Evolutionary conservation across 1,284 basidiomycete genomes (phyloP).

Genomic region (Tylopilus sp.): DNA sequence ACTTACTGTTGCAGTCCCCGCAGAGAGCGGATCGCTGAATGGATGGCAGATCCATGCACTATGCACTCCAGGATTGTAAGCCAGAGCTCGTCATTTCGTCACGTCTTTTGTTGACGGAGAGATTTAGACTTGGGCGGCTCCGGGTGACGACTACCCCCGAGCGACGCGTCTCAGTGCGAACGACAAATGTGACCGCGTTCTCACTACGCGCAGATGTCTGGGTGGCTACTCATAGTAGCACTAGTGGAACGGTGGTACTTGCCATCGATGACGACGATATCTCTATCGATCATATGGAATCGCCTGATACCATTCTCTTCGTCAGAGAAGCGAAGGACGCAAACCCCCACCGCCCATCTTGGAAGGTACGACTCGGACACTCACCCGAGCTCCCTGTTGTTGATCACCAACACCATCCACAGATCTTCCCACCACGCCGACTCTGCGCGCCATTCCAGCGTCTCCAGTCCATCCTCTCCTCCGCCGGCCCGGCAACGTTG

Average conservation of each 20-base stretch:
- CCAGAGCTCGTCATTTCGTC: background rate
- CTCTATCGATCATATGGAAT: background rate
- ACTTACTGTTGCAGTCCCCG: conserved; percentile 72
- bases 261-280: conserved; percentile 24
- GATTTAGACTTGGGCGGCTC: conserved; percentile 39
- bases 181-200: conserved; percentile 40
- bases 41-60: conserved; percentile 72
- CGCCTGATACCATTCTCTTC: conserved; percentile 18
- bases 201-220: conserved; percentile 21
- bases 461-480: conserved; percentile 71
- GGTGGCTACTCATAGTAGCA: background rate
- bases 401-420: background rate
- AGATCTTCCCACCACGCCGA: conserved; percentile 17
- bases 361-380: conserved; percentile 33
- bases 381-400: background rate
- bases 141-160: conserved; percentile 18
- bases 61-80: conserved; percentile 69
- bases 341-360: conserved; percentile 5
- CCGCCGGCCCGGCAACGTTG: conserved; percentile 62
- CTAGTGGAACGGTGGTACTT: conserved; percentile 4
- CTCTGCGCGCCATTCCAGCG: conserved; percentile 49
- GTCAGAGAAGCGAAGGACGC: conserved; percentile 9
- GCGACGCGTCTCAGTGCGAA: conserved; percentile 21
- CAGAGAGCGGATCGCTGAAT: conserved; percentile 72
- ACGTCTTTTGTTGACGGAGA: background rate